Evolutionary conservation across 495 filamentous ascomycete species (phyloP), one percentile per base, ranked within the genome.

Genomic region (Thermothielavioides terrestris): DNA sequence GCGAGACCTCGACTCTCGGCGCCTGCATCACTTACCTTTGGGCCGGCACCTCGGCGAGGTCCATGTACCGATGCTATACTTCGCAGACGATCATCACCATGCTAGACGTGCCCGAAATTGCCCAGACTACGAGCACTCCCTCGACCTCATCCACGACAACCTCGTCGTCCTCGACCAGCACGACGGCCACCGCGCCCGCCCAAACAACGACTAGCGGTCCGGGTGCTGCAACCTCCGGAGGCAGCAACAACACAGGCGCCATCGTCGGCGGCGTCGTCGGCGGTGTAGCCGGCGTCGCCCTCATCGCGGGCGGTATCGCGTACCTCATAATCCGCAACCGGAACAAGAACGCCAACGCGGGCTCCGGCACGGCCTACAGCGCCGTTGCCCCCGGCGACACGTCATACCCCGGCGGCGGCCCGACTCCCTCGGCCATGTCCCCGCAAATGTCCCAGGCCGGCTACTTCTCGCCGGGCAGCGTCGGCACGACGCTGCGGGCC

Each of bases 1-100:
- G 52, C 46, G 22, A 9, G 20, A 41, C 25, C 2, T 36, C 53
- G 0, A 17, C 31, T 1, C 57, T 46, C 23, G 53, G 46, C 31
- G 56, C 56, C 14, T 73, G 68, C 49, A 59, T 60, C 0, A 71
- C 66, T 0, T 68, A 67, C 40, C 26, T 68, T 20, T 71, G 70
- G 68, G 52, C 62, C 0, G 65, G 58, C 41, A 3, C 50, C 0
- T 57, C 64, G 0, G 36, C 18, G 4, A 58, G 55, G 20, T 66
- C 57, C 42, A 70, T 71, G 68, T 68, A 62, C 44, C 50, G 59
- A 15, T 73, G 70, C 52, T 58, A 58, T 26, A 44, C 34, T 14
- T 22, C 28, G 2, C 41, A 58, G 0, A 43, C 54, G 0, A 26
- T 63, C 10, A 14, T 70, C 18, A 52, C 57, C 6, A 57, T 73